Evolutionary conservation across 257 asterid genomes (phyloP).

Genomic region (Marsdenia floribunda): DNA sequence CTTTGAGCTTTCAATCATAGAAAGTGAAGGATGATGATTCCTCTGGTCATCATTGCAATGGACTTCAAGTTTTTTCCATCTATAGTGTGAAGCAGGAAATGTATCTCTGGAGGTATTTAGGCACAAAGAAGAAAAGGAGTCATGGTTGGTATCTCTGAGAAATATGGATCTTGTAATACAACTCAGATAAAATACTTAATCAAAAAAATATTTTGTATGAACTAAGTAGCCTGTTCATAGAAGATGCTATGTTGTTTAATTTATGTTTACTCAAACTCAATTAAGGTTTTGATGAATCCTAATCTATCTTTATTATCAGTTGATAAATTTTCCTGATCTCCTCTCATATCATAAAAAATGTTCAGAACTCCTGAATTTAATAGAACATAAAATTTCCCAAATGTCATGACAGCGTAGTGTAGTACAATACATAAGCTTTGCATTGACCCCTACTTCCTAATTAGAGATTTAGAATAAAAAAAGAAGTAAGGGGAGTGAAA

Average conservation of each 20-base stretch:
- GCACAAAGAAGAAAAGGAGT: slow-evolving; percentile 10
- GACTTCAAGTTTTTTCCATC: slow-evolving; percentile 82
- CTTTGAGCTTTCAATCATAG: slow-evolving; percentile 46
- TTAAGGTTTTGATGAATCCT: background rate
- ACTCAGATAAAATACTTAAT: background rate
- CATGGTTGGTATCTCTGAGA: background rate
- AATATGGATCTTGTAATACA: background rate
- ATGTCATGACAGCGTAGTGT: background rate
- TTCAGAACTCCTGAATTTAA: background rate
- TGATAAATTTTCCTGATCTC: background rate
- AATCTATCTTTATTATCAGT: background rate
- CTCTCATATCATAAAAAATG: background rate
- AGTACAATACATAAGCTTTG: background rate
- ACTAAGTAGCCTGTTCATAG: background rate
- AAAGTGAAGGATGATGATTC: slow-evolving; percentile 35
- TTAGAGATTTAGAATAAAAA: background rate
- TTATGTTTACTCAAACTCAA: background rate
- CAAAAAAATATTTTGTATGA: background rate
- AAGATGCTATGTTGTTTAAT: background rate
- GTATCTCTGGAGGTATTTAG: slow-evolving; percentile 46
- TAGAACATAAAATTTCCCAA: background rate
- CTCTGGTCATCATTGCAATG: slow-evolving; percentile 66
- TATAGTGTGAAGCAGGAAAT: slow-evolving; percentile 46
- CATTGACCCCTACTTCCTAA: background rate
- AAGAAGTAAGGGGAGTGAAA: background rate